Base-by-base conservation (phyloP, 2,329 filamentous ascomycete species). In the Neoscytalidium dimidiatum region DNA sequence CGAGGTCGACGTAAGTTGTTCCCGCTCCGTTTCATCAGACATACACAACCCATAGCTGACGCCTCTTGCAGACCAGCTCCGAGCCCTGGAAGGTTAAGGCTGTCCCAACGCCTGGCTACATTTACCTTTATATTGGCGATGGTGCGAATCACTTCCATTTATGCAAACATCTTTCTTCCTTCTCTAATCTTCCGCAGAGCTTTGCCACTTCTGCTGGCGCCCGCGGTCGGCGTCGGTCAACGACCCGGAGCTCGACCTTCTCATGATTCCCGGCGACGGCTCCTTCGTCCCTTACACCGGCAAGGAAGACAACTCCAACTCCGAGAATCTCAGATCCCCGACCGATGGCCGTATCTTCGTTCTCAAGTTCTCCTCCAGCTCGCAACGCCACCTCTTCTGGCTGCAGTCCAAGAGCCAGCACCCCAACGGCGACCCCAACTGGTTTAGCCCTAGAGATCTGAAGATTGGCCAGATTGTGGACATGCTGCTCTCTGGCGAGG, bases 191-290 rank as follows among this genome's bases (percentile, higher is more conserved):
- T 48, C 38, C 48, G n/a, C 69, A 93, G 91, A 97, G 61, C 86
- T 99, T 67, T 85, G 96, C 67, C 94, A 97, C 82, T 97, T 99
- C 82, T 97, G 94, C 86, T 99, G 96, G 96, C 90, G 94, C 69
- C 89, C 92, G 73, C 90, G 95, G 70, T 85, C 84, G 70, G 86
- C 87, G 66, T 83, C 89, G 23, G 80, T 92, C 69, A 86, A 90
- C 68, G 81, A 91, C 66, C 90, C 94, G 65, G 90, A 95, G 67
- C 81, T 97, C 68, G 94, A 99, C 76, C 86, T 99, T 41, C 88
- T 97, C 72, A 97, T 97, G 92, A 89, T 99, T 61, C 94, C 95
- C 23, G 85, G 86, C 62, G 96, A 99, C 77, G 92, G 91, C 71
- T 89, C 88, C 72, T 99, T 99, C 79, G 84, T 88, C 13, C 92